Percentiles rank a stretch among this genome's conserved stretches.
Evolutionary conservation across 1,284 basidiomycete genomes (phyloP).

Genomic region (Trametes pubescens): DNA sequence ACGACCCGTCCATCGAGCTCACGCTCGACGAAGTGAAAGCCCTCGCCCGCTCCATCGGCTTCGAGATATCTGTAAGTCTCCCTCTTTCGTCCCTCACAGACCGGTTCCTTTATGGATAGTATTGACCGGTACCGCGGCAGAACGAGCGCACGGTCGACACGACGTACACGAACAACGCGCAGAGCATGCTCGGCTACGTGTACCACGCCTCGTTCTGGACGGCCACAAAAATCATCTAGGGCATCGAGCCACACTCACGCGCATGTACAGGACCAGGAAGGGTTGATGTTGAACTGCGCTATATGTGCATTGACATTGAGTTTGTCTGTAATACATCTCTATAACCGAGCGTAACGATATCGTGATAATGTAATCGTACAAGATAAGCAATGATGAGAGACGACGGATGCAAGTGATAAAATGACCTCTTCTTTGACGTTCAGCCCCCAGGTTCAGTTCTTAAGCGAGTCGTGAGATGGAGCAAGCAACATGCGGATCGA

Average conservation of each 20-base stretch:
- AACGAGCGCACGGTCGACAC: slow-evolving; percentile 83
- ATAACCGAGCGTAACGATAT: background rate
- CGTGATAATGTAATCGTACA: background rate
- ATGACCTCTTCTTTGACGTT: background rate
- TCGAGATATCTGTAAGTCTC: slow-evolving; percentile 65
- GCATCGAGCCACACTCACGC: background rate
- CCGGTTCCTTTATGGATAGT: background rate
- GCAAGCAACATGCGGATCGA: background rate
- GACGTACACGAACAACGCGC: slow-evolving; percentile 87
- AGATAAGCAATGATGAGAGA: background rate
- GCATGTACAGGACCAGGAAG: too few relatives aligned
- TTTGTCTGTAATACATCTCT: background rate
- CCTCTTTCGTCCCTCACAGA: background rate
- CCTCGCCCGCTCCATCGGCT: slow-evolving; percentile 81
- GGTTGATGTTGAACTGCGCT: background rate
- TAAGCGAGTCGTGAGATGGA: background rate
- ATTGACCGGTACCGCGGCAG: slow-evolving; percentile 47
- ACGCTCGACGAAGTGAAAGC: slow-evolving; percentile 88
- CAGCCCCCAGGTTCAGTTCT: background rate
- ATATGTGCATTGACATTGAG: background rate
- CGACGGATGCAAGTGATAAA: background rate
- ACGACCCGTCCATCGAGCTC: slow-evolving; percentile 88
- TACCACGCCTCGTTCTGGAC: slow-evolving; percentile 90
- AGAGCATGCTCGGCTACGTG: slow-evolving; percentile 88
- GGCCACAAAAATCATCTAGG: slow-evolving; percentile 65